Evolutionary conservation across 176 grass and related monocot species (phyloP).

Genomic region (Avena sativa): DNA sequence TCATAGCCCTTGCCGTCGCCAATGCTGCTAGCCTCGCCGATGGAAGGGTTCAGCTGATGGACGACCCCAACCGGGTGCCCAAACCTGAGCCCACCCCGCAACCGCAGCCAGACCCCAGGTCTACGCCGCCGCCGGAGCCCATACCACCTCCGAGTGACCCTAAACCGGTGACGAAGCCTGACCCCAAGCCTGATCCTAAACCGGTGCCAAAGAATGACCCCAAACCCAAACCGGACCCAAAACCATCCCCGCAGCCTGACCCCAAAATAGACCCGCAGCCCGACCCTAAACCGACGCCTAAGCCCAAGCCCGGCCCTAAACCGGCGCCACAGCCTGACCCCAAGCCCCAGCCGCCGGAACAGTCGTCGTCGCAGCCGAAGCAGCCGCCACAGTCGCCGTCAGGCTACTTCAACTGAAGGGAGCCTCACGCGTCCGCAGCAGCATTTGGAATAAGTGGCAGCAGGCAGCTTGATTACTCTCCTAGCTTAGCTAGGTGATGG

Average conservation of each 20-base stretch:
- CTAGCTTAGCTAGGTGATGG: background rate
- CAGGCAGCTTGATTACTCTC: background rate
- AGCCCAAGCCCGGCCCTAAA: background rate
- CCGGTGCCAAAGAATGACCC: background rate
- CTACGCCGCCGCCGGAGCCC: background rate
- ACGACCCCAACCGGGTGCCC: background rate
- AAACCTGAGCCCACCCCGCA: background rate
- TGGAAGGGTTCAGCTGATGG: constrained; percentile 9
- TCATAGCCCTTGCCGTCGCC: constrained; percentile 13
- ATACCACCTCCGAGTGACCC: background rate
- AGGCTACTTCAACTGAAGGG: background rate
- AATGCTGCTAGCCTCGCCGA: background rate
- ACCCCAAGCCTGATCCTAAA: background rate
- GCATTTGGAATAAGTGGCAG: background rate
- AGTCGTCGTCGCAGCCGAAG: background rate
- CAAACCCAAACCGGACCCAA: background rate
- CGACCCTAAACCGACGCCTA: background rate
- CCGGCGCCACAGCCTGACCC: background rate
- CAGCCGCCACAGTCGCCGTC: background rate
- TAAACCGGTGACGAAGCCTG: background rate
- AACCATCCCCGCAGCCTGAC: background rate
- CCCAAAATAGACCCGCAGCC: background rate
- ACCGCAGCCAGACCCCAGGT: background rate
- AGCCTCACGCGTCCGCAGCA: background rate
- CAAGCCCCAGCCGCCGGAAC: constrained; percentile 15